Percentiles rank a stretch among this genome's conserved stretches.
Conservation (phyloP, 768 basidiomycete species). For the Pulveroboletus sp. region DNA sequence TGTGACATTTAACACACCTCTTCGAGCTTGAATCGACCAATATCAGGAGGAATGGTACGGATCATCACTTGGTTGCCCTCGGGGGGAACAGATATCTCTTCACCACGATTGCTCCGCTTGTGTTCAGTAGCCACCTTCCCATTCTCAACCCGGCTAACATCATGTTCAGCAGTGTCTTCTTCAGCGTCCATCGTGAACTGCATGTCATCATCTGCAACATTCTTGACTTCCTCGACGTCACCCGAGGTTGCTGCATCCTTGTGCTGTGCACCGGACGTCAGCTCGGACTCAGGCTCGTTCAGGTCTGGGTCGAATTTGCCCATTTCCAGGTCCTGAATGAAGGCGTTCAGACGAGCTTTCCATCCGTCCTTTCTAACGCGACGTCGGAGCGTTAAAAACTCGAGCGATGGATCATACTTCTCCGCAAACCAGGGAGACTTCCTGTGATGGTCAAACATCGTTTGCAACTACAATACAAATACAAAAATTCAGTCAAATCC, state of each 20-base stretch:
- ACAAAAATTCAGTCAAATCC: constrained; percentile 24
- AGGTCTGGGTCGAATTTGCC: constrained; percentile 84
- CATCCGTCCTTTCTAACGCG: constrained; percentile 85
- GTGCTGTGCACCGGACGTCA: constrained; percentile 46
- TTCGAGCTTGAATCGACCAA: constrained; percentile 85
- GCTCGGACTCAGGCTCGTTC: constrained; percentile 56
- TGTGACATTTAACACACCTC: constrained; percentile 51
- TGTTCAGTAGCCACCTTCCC: constrained; percentile 48
- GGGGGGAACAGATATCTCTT: constrained; percentile 66
- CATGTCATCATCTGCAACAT: constrained; percentile 64
- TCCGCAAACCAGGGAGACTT: constrained; percentile 97
- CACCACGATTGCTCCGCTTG: constrained; percentile 55
- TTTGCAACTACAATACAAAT: constrained; percentile 76
- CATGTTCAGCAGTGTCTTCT: constrained; percentile 66
- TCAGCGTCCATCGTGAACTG: constrained; percentile 71
- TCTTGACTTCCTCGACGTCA: constrained; percentile 58
- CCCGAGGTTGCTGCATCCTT: constrained; percentile 47
- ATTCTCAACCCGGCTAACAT: constrained; percentile 55
- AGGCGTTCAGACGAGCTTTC: constrained; percentile 68
- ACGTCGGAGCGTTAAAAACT: constrained; percentile 67
- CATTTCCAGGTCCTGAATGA: constrained; percentile 76
- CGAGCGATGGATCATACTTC: constrained; percentile 82
- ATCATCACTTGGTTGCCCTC: constrained; percentile 94
- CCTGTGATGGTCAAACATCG: constrained; percentile 93
- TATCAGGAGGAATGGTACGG: constrained; percentile 91